Conservation (phyloP, 75 land plant species). For the Gnetum montanum region DNA sequence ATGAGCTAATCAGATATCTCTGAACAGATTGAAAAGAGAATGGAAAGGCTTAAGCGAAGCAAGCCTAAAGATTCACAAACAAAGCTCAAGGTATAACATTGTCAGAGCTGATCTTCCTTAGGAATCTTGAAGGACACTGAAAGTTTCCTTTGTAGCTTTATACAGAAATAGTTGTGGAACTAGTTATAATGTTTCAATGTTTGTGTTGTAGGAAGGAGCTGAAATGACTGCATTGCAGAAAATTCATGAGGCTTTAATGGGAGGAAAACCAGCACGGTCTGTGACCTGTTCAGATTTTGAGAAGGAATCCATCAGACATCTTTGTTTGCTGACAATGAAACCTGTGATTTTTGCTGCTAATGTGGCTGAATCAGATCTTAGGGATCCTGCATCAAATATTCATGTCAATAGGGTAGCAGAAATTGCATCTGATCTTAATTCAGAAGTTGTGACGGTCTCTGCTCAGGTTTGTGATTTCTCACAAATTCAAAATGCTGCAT, state of each 20-base stretch:
- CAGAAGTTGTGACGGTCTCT: slow-evolving; percentile 78
- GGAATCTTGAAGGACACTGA: not conserved
- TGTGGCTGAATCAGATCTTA: slow-evolving; percentile 90
- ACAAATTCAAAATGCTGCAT: no score
- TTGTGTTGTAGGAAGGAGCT: slow-evolving; percentile 59
- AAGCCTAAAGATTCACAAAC: slow-evolving; percentile 81
- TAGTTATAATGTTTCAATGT: not conserved
- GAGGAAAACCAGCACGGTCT: slow-evolving; percentile 89
- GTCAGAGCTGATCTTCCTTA: not conserved
- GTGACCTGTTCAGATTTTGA: slow-evolving; percentile 73
- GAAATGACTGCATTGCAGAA: slow-evolving; percentile 65
- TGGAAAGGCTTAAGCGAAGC: slow-evolving; percentile 86
- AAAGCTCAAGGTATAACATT: slow-evolving; percentile 62
- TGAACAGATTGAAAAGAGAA: slow-evolving; percentile 94
- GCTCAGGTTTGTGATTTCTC: slow-evolving; percentile 60
- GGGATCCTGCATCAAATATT: slow-evolving; percentile 61
- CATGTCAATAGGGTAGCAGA: slow-evolving; percentile 62
- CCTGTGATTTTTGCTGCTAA: slow-evolving; percentile 95
- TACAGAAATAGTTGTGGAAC: no score
- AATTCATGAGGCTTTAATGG: slow-evolving; percentile 71
- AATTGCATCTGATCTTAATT: slow-evolving; percentile 63
- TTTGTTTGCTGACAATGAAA: slow-evolving; percentile 97
- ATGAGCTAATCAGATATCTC: no score
- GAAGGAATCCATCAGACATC: slow-evolving; percentile 68
- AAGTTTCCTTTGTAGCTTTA: no score